Evolutionary conservation across 2,329 filamentous ascomycete genomes (phyloP).

Genomic region (Paracoccidioides brasiliensis): DNA sequence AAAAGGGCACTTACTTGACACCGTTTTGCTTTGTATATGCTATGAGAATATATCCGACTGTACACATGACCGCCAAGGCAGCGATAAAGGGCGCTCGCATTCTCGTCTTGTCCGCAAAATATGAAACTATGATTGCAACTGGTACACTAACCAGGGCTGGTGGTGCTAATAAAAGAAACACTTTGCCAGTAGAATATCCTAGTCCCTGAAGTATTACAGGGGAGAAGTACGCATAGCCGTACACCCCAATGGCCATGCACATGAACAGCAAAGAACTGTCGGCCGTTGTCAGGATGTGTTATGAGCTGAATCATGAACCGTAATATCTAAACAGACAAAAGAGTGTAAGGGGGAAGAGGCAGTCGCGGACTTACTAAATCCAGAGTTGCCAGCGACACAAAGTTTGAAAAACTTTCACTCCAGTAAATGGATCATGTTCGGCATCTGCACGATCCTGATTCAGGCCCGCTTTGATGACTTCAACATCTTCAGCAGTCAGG

Average conservation of each 20-base stretch:
- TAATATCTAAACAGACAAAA: not conserved
- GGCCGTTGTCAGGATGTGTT: slow-evolving; percentile 1
- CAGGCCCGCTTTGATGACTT: slow-evolving; percentile 30
- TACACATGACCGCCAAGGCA: slow-evolving; percentile 15
- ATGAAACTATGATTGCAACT: slow-evolving; percentile 14
- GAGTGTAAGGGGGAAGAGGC: slow-evolving; percentile 11
- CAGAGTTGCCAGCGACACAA: slow-evolving; percentile 47
- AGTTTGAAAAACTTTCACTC: slow-evolving; percentile 35
- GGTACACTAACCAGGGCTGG: slow-evolving; percentile 17
- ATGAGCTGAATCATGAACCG: not conserved
- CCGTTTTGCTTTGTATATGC: slow-evolving; percentile 14
- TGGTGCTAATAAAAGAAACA: slow-evolving; percentile 19
- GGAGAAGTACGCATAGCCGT: no score
- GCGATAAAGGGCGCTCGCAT: slow-evolving; percentile 17
- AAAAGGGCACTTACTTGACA: slow-evolving; percentile 3
- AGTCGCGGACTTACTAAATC: slow-evolving; percentile 35
- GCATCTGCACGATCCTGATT: slow-evolving; percentile 46
- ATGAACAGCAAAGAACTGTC: slow-evolving; percentile 12
- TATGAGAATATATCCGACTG: slow-evolving; percentile 18
- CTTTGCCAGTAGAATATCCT: slow-evolving; percentile 17
- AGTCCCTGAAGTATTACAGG: slow-evolving; percentile 15
- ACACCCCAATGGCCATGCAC: slow-evolving; percentile 11
- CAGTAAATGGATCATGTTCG: slow-evolving; percentile 34
- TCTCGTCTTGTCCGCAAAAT: slow-evolving; percentile 18
- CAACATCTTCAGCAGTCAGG: no score